These are phyloP conservation scores for Ascosphaera aggregata DNA, from an alignment of 2,329 filamentous ascomycete genomes.

Conservation along the genomic window DNA sequence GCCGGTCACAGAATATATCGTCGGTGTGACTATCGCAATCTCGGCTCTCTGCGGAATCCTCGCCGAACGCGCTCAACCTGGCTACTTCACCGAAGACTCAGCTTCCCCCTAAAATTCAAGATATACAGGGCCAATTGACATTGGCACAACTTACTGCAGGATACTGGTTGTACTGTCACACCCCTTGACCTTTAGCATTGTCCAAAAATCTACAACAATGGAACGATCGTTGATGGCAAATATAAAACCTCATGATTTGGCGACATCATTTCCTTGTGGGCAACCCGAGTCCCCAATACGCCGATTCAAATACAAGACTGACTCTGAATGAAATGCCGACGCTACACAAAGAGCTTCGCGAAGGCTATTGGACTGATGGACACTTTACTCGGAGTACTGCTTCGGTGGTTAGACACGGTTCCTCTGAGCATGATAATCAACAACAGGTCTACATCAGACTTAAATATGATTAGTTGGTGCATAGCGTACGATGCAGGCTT, in stretches of 20 bases:
- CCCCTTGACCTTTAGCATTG: conserved; percentile 39
- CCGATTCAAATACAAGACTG: conserved; percentile 34
- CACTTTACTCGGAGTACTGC: conserved; percentile 43
- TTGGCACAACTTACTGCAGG: conserved; percentile 8
- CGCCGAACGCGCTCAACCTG: not conserved
- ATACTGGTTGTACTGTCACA: conserved; percentile 24
- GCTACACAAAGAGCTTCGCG: conserved; percentile 31
- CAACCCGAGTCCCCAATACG: conserved; percentile 29
- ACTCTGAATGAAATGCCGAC: conserved; percentile 39
- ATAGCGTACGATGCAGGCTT: conserved; percentile 40
- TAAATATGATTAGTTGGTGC: conserved; percentile 46
- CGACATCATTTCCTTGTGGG: conserved; percentile 45
- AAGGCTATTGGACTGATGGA: conserved; percentile 38
- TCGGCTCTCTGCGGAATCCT: conserved; percentile 1
- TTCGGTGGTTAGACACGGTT: conserved; percentile 63
- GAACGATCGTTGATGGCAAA: conserved; percentile 37
- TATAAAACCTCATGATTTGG: conserved; percentile 35
- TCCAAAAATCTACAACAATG: conserved; percentile 40
- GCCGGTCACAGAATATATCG: conserved; percentile 11
- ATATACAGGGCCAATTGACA: not conserved
- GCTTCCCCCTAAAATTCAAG: not conserved
- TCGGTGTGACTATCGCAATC: conserved; percentile 12
- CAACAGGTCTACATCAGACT: conserved; percentile 59
- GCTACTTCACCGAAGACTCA: not conserved
- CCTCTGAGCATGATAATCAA: conserved; percentile 46